Conservation (phyloP, 345 rosid genomes). For the Ailanthus altissimus region DNA sequence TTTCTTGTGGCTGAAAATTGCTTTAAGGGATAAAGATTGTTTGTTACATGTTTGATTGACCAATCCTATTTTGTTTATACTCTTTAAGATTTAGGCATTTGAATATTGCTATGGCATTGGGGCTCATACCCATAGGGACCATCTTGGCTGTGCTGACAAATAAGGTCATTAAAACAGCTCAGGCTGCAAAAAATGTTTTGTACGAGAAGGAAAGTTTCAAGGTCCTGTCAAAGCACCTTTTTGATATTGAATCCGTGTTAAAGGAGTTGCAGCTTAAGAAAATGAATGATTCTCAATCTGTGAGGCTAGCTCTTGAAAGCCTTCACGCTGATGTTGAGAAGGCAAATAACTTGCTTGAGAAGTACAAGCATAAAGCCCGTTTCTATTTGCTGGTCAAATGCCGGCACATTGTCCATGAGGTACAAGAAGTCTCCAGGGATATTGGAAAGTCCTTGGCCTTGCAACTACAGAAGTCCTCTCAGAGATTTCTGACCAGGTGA, state of each 20-base stretch:
- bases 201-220: constrained; percentile 68
- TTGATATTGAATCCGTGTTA: constrained; percentile 66
- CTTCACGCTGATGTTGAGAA: constrained; percentile 64
- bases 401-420: constrained; percentile 56
- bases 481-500: constrained; percentile 56
- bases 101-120: constrained; percentile 42
- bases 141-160: constrained; percentile 55
- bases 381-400: constrained; percentile 64
- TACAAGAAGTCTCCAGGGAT: constrained; percentile 64
- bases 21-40: background rate
- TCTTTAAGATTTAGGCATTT: constrained; percentile 8
- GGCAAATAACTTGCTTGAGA: constrained; percentile 60
- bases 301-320: constrained; percentile 51
- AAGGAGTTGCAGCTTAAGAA: constrained; percentile 56
- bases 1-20: constrained; percentile 4
- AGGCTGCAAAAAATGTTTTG: constrained; percentile 64
- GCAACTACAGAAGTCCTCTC: constrained; percentile 57
- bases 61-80: background rate
- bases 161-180: constrained; percentile 70
- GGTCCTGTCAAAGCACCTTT: constrained; percentile 61
- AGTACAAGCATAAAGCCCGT: constrained; percentile 53
- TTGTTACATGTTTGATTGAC: too few species aligned
- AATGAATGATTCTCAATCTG: constrained; percentile 57
- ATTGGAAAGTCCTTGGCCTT: constrained; percentile 65
- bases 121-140: constrained; percentile 70